These are phyloP conservation scores for Panus rudis DNA, from an alignment of 768 basidiomycete genomes.

Conservation along the genomic window DNA sequence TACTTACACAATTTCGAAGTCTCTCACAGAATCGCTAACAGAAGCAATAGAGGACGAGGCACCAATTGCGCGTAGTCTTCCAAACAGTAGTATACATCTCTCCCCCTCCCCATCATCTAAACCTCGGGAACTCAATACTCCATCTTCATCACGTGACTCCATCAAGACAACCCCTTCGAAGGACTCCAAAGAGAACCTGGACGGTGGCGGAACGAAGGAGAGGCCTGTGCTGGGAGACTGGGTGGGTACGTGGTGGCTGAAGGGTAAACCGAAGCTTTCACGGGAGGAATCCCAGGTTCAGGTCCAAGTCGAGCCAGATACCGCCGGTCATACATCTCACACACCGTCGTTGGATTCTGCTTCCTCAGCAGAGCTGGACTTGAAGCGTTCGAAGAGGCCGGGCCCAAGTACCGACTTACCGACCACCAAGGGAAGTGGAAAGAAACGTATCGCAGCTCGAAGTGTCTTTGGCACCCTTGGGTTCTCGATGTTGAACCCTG, in stretches of 20 bases:
- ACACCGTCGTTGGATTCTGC: no score
- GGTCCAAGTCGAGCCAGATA: no score
- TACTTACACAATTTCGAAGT: constrained; percentile 22
- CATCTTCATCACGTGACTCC: neutral
- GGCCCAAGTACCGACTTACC: no score
- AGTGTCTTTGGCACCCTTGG: constrained; percentile 71
- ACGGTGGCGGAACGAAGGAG: constrained; percentile 20
- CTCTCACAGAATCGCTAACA: constrained; percentile 37
- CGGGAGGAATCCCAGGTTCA: no score
- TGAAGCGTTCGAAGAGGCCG: no score
- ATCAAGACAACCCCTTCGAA: neutral
- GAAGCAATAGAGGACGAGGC: constrained; percentile 48
- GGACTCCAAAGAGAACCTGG: neutral
- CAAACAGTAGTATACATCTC: no score
- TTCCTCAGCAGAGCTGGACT: no score
- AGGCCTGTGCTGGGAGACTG: constrained; percentile 51
- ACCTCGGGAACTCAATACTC: no score
- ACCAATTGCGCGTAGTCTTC: constrained; percentile 21
- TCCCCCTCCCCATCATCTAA: no score
- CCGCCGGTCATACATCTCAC: no score
- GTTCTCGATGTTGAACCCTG: constrained; percentile 57
- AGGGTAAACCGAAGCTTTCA: constrained; percentile 33
- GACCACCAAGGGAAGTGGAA: no score
- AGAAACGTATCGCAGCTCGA: constrained; percentile 43
- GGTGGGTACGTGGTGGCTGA: constrained; percentile 72